Conservation (phyloP, 345 rosid genomes). For the Syzygium aqueum region DNA sequence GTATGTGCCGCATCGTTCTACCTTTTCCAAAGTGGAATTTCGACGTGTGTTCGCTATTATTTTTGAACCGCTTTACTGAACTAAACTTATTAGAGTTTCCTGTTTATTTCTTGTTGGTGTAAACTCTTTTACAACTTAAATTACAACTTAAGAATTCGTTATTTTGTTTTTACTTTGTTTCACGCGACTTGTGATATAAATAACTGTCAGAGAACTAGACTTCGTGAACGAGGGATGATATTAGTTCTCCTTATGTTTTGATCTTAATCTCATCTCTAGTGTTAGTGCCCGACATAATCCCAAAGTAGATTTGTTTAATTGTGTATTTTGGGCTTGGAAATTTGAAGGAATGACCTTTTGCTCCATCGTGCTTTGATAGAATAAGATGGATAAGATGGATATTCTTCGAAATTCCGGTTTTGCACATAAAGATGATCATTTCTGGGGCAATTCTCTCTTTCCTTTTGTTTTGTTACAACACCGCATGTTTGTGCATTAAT, state of each 20-base stretch:
- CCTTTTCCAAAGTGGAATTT: neutral
- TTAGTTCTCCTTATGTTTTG: neutral
- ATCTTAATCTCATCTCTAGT: neutral
- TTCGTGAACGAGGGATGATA: neutral
- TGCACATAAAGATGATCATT: neutral
- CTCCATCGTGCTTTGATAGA: neutral
- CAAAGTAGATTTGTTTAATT: neutral
- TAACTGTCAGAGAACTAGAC: neutral
- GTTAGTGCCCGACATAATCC: neutral
- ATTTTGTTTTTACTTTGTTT: neutral
- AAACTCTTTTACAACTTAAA: neutral
- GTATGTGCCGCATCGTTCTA: neutral
- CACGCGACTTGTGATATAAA: neutral
- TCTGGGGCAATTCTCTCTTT: neutral
- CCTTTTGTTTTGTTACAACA: neutral
- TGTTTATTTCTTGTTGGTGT: neutral
- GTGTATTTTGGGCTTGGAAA: neutral
- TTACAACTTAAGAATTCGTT: neutral
- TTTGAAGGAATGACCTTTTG: neutral
- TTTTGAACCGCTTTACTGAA: neutral
- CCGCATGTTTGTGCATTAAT: neutral
- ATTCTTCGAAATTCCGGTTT: neutral
- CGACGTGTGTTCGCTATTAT: neutral
- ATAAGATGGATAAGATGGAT: neutral
- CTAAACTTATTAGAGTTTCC: neutral